phyloP scores from a whole-genome alignment of 2,329 filamentous ascomycete species.

The Pseudopyricularia cyperi region DNA sequence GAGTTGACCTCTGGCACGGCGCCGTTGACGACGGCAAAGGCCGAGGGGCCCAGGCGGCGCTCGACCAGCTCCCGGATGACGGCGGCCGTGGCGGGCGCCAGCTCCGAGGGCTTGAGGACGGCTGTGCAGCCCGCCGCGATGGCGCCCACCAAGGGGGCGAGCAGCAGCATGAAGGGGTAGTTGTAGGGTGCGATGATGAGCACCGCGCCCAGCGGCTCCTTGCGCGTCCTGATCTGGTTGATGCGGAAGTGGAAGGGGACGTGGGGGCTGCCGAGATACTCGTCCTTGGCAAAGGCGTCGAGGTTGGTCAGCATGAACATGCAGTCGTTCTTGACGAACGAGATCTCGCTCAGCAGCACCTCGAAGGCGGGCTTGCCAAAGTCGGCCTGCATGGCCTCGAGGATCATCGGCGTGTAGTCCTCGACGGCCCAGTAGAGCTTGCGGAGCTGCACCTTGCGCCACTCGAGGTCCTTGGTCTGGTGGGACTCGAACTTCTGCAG shows the following conservation, averaged over 20 bases:
- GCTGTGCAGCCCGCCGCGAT: slow-evolving; percentile 87
- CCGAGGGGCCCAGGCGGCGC: slow-evolving; percentile 60
- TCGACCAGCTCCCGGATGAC: slow-evolving; percentile 69
- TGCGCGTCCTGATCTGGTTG: slow-evolving; percentile 63
- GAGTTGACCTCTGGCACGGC: slow-evolving; percentile 66
- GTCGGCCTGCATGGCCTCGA: slow-evolving; percentile 65
- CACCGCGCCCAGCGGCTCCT: slow-evolving; percentile 75
- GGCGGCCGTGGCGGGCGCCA: slow-evolving; percentile 61
- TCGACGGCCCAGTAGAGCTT: slow-evolving; percentile 89
- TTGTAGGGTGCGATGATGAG: slow-evolving; percentile 91
- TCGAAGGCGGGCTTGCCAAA: slow-evolving; percentile 69
- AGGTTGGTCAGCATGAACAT: slow-evolving; percentile 67
- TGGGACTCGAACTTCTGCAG: slow-evolving; percentile 62
- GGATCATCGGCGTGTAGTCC: slow-evolving; percentile 61
- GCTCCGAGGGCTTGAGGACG: slow-evolving; percentile 83
- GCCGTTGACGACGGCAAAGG: slow-evolving; percentile 71
- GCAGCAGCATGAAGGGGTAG: slow-evolving; percentile 71
- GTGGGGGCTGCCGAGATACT: slow-evolving; percentile 47
- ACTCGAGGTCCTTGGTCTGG: slow-evolving; percentile 72
- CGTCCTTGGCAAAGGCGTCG: slow-evolving; percentile 71
- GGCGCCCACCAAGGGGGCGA: slow-evolving; percentile 73
- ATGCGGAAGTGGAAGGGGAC: slow-evolving; percentile 55
- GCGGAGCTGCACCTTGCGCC: slow-evolving; percentile 72
- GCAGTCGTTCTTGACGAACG: slow-evolving; percentile 71
- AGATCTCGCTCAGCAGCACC: slow-evolving; percentile 58